Percentiles rank a stretch among this genome's conserved stretches.
Evolutionary conservation across 345 rosid genomes (phyloP).

Genomic region (Lepidium africanum): DNA sequence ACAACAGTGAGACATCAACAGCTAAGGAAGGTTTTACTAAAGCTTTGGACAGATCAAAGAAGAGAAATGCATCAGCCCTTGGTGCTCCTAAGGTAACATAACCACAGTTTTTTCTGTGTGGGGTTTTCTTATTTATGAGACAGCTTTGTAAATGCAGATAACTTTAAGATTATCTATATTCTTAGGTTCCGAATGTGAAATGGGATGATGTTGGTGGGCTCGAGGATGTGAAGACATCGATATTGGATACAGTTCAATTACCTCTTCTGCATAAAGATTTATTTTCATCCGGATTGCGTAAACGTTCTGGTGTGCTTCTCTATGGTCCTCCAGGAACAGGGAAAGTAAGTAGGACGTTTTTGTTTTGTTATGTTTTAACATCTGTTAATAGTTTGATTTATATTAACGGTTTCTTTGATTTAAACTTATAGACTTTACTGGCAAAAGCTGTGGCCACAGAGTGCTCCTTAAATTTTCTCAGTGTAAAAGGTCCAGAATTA

Average conservation of each 20-base stretch:
- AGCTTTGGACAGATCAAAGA: conserved; percentile 86
- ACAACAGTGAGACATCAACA: conserved; percentile 22
- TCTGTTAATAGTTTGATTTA: neutral
- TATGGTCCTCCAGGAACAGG: conserved; percentile 99
- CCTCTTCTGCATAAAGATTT: conserved; percentile 93
- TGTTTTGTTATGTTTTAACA: neutral
- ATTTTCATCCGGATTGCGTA: conserved; percentile 90
- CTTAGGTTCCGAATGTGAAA: conserved; percentile 83
- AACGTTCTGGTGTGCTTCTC: conserved; percentile 95
- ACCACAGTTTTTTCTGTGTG: neutral
- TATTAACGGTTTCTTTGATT: conserved; percentile 10
- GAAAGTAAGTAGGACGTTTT: conserved; percentile 55
- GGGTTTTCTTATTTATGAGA: neutral
- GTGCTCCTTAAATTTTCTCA: conserved; percentile 88
- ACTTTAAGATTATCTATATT: neutral
- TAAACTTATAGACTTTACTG: conserved; percentile 60
- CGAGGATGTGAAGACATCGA: conserved; percentile 91
- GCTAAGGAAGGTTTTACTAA: conserved; percentile 50
- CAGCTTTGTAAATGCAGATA: neutral
- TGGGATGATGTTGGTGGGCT: conserved; percentile 99
- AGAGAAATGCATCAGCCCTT: conserved; percentile 86
- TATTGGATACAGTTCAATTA: conserved; percentile 93
- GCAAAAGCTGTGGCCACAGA: conserved; percentile 99
- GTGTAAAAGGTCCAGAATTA: conserved; percentile 96
- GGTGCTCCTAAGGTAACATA: conserved; percentile 86